Evolutionary conservation across 441 rosid genomes (phyloP), one percentile per base, ranked within the genome.

Genomic region (Gossypium laxum): DNA sequence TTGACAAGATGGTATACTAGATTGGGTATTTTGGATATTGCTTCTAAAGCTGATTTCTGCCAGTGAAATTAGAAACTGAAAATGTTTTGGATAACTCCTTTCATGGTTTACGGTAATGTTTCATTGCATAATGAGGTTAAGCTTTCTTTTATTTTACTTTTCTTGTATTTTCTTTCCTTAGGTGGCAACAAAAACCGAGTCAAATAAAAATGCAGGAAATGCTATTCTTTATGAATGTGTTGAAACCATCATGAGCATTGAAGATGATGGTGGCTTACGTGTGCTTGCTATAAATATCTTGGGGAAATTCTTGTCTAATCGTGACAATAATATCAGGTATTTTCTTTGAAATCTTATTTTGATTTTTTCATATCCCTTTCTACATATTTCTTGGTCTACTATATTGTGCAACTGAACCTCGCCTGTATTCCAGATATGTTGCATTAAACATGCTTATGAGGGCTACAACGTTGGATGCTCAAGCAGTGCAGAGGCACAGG

Each of bases 181-280:
- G 99, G 99, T 95, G 86, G 98, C 99, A 62, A 89, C 98, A 70
- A 95, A 88, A 89, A 92, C 98, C 2, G 98, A 94, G 80, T 85
- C 99, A 72, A 92, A 94, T 83, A 94, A 91, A 85, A 95, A 95
- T 84, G 96, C 97, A 12, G 99, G 99, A 70, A 92, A 92, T 79
- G 99, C 99, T 6, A 91, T 95, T 82, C 86, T 95, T 21, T 95
- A 95, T 80, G 96, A 92, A 77, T 95, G 97, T 80, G 99, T 92
- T 76, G 93, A 89, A 77, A 95, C 99, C 57, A 95, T 95, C 72
- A 89, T 92, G 98, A 88, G 98, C 85, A 87, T 92, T 79, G 98
- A 92, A 82, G 99, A 95, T 74, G 89, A 85, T 79, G 90, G 86
- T 81, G 97, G 98, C 76, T 87, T 95, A 75, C 93, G 99, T 80